phyloP scores from a whole-genome alignment of 1,284 basidiomycete species.

The Megacollybia platyphylla region DNA sequence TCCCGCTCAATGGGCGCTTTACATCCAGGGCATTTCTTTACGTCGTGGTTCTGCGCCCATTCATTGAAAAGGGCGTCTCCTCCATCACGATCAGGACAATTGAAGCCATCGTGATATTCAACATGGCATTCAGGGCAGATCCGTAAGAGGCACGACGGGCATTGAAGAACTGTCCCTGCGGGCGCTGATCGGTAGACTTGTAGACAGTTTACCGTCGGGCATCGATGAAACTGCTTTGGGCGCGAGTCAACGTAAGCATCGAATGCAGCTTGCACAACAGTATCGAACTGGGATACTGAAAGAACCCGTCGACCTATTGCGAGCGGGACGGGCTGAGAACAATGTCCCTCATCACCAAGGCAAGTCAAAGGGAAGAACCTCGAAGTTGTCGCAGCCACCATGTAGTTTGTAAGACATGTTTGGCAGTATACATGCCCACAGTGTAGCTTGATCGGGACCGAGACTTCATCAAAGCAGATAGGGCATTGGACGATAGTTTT shows the following conservation, averaged over 20 bases:
- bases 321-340: slow-evolving; percentile 39
- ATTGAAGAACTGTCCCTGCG: slow-evolving; percentile 42
- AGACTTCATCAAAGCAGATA: slow-evolving; percentile 43
- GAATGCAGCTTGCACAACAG: slow-evolving; percentile 43
- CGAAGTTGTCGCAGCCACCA: slow-evolving; percentile 40
- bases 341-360: slow-evolving; percentile 46
- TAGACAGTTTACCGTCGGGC: slow-evolving; percentile 62
- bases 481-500: slow-evolving; percentile 29
- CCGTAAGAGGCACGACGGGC: slow-evolving; percentile 54
- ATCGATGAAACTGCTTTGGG: slow-evolving; percentile 51
- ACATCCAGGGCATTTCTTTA: slow-evolving; percentile 62
- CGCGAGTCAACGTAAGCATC: slow-evolving; percentile 39
- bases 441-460: slow-evolving; percentile 33
- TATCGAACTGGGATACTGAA: slow-evolving; percentile 33
- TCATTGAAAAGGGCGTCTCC: slow-evolving; percentile 42
- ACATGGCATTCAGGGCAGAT: slow-evolving; percentile 57
- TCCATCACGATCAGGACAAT: slow-evolving; percentile 40
- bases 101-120: slow-evolving; percentile 52
- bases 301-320: slow-evolving; percentile 34
- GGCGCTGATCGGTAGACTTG: slow-evolving; percentile 51
- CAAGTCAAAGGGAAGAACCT: slow-evolving; percentile 57
- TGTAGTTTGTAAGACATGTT: slow-evolving; percentile 41
- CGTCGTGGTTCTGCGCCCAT: slow-evolving; percentile 46
- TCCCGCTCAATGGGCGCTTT: slow-evolving; percentile 50
- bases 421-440: slow-evolving; percentile 61